Evolutionary conservation across 139 green algal species (phyloP).

Genomic region (Diplosphaera chodatii): DNA sequence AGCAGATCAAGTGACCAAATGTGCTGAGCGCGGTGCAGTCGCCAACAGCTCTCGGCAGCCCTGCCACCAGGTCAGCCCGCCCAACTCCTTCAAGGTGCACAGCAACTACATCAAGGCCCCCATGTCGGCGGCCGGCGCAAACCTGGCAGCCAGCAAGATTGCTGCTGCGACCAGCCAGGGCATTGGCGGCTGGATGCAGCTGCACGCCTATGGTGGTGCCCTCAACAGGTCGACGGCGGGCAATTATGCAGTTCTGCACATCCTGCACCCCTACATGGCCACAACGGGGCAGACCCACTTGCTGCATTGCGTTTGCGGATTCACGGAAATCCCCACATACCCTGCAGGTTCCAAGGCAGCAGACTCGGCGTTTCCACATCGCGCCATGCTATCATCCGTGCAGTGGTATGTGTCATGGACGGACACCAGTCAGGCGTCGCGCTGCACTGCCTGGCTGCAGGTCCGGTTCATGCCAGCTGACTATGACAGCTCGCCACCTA

Average conservation of each 20-base stretch:
- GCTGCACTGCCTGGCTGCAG: neutral
- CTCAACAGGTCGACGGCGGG: neutral
- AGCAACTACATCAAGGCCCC: neutral
- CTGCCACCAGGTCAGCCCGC: neutral
- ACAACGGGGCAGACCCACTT: no score
- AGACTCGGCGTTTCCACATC: neutral
- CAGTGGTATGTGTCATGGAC: neutral
- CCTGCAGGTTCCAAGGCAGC: no score
- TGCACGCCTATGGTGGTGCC: neutral
- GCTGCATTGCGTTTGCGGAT: no score
- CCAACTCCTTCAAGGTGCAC: neutral
- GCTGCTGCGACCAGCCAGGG: neutral
- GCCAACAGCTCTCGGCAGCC: no score
- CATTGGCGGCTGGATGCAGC: neutral
- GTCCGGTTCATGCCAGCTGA: no score
- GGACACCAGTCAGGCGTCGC: neutral
- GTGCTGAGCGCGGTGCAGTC: no score
- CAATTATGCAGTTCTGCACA: no score
- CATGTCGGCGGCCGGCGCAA: neutral
- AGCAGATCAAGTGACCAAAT: no score
- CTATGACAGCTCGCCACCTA: no score
- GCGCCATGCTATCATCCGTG: neutral
- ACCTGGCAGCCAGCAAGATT: neutral
- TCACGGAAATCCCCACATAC: no score
- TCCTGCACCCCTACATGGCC: no score